A percentile compares a stretch with the other conserved stretches of the same genome.
Conservation (phyloP, 768 basidiomycete species). For the Artomyces pyxidatus region DNA sequence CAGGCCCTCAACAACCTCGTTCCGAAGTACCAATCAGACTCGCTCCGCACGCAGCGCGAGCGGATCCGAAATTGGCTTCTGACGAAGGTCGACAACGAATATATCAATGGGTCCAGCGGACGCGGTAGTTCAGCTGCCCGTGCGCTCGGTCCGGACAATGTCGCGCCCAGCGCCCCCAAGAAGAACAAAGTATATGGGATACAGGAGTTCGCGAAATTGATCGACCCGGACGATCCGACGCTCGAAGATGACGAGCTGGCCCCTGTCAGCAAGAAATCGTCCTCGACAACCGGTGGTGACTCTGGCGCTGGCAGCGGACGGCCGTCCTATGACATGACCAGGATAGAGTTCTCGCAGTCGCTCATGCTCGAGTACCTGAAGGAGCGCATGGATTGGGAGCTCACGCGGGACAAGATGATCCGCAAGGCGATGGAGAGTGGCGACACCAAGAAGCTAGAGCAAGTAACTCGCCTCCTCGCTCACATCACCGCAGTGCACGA, state of each 20-base stretch:
- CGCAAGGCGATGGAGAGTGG: constrained; percentile 13
- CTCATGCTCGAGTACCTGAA: constrained; percentile 24
- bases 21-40: constrained; percentile 14
- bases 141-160: too few relatives aligned
- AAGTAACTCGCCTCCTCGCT: constrained; percentile 19
- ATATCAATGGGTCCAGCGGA: not conserved
- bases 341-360: constrained; percentile 22
- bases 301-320: constrained; percentile 8
- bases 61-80: constrained; percentile 23
- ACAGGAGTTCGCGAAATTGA: not conserved
- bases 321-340: constrained; percentile 15
- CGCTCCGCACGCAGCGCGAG: constrained; percentile 18
- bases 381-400: constrained; percentile 24
- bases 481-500: constrained; percentile 22
- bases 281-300: constrained; percentile 19
- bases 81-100: constrained; percentile 16
- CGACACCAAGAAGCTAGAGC: constrained; percentile 10
- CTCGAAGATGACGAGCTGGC: not conserved
- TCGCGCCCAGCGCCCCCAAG: not conserved
- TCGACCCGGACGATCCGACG: not conserved
- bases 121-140: too few relatives aligned
- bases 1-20: constrained; percentile 23
- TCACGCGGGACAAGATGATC: constrained; percentile 22
- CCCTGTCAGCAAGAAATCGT: not conserved
- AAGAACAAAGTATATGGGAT: not conserved